Conservation (phyloP, 306 rosid species). For the Boehmeria nivea region DNA sequence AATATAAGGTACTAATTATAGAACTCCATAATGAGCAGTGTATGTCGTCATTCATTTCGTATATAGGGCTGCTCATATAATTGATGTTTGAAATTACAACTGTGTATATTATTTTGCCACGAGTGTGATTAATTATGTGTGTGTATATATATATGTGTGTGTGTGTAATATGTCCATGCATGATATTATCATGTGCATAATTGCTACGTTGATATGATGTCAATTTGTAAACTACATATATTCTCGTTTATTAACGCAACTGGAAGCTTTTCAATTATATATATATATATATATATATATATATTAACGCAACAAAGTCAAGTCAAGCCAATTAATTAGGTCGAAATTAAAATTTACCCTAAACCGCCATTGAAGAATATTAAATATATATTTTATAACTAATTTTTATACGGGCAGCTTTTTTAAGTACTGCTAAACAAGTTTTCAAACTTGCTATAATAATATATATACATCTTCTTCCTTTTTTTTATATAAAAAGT, state of each 20-base stretch:
- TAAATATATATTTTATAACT: no score
- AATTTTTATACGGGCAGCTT: no score
- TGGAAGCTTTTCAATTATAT: neutral
- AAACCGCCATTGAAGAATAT: no score
- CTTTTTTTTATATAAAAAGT: no score
- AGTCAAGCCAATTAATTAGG: neutral
- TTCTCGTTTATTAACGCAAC: neutral
- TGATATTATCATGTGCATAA: neutral
- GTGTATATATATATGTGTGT: no score
- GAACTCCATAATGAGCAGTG: neutral
- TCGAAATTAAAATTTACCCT: no score
- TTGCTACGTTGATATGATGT: neutral
- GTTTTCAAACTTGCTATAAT: no score
- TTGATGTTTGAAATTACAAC: neutral
- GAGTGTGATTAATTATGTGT: no score
- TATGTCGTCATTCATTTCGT: neutral
- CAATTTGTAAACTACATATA: neutral
- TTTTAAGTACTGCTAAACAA: no score
- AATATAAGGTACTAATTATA: neutral
- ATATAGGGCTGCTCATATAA: neutral
- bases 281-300: neutral
- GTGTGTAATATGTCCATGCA: neutral
- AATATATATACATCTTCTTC: no score
- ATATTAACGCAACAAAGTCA: neutral
- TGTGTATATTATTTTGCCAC: no score